phyloP scores from a whole-genome alignment of 2,329 filamentous ascomycete genomes.

The Calonectria pauciramosa region DNA sequence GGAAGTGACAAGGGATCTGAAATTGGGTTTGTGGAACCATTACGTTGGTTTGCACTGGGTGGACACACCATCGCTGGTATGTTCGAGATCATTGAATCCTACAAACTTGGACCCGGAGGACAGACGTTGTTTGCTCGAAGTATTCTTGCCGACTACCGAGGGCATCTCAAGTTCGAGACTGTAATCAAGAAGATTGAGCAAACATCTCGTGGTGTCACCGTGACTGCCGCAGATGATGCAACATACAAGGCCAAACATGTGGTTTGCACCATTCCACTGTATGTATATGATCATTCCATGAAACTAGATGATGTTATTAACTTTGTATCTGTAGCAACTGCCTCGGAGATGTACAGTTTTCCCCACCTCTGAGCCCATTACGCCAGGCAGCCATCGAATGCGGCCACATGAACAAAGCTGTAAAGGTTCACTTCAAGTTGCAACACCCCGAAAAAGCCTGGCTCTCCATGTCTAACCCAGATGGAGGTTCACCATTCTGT shows the following conservation, averaged over 20 bases:
- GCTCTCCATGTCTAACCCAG: slow-evolving; percentile 26
- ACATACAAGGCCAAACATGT: neutral
- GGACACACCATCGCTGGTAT: slow-evolving; percentile 22
- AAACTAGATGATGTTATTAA: neutral
- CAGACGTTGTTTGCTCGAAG: slow-evolving; percentile 28
- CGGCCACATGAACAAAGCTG: slow-evolving; percentile 29
- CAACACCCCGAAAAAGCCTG: slow-evolving; percentile 7
- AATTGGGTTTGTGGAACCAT: slow-evolving; percentile 24
- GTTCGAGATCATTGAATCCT: slow-evolving; percentile 24
- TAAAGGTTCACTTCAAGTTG: slow-evolving; percentile 34
- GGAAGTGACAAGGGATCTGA: slow-evolving; percentile 7
- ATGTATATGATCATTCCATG: neutral
- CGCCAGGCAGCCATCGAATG: slow-evolving; percentile 22
- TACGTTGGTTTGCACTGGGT: slow-evolving; percentile 35
- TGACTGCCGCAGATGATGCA: slow-evolving; percentile 17
- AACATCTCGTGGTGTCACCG: neutral
- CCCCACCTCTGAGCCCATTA: slow-evolving; percentile 11
- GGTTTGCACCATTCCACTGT: slow-evolving; percentile 35
- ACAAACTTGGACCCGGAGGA: slow-evolving; percentile 35
- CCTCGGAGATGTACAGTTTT: neutral
- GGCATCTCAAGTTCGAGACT: slow-evolving; percentile 24
- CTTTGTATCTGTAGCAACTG: slow-evolving; percentile 9
- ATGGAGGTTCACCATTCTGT: slow-evolving; percentile 23
- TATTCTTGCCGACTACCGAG: slow-evolving; percentile 15
- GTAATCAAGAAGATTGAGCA: slow-evolving; percentile 14